Conservation (phyloP, 2,329 filamentous ascomycete species). For the Paecilomyces sp. region DNA sequence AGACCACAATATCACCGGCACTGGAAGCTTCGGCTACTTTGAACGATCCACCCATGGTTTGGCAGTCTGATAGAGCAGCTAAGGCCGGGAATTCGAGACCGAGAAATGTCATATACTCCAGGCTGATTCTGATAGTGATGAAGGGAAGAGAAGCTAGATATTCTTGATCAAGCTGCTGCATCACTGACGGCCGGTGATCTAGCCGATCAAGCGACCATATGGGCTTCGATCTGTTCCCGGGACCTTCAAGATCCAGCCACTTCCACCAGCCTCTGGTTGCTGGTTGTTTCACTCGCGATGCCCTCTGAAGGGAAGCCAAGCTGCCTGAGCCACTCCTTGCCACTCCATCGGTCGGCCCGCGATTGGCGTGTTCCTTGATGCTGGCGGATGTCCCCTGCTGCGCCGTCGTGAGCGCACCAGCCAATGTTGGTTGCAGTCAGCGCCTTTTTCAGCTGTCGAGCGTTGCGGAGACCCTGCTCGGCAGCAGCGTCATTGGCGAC, state of each 20-base stretch:
- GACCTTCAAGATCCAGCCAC: background rate
- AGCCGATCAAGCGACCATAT: background rate
- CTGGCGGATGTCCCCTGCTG: background rate
- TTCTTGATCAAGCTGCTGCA: background rate
- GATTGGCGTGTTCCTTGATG: background rate
- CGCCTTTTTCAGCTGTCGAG: background rate
- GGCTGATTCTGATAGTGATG: background rate
- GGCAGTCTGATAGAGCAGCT: background rate
- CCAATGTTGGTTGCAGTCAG: background rate
- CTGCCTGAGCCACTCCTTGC: background rate
- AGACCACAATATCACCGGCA: background rate
- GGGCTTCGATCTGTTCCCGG: background rate
- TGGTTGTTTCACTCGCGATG: background rate
- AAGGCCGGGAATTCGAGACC: background rate
- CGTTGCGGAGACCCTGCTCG: background rate
- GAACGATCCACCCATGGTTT: background rate
- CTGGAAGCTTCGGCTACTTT: background rate
- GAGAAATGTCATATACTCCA: background rate
- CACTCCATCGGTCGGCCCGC: background rate
- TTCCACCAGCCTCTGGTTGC: background rate
- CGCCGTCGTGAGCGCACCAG: background rate
- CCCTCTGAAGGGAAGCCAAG: background rate
- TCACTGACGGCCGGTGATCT: background rate
- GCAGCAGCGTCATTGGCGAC: background rate
- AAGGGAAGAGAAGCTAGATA: background rate